A percentile compares a stretch with the other conserved stretches of the same genome.
Evolutionary conservation across 129 eudicot genomes (phyloP).

Genomic region (Cynara cardunculus): DNA sequence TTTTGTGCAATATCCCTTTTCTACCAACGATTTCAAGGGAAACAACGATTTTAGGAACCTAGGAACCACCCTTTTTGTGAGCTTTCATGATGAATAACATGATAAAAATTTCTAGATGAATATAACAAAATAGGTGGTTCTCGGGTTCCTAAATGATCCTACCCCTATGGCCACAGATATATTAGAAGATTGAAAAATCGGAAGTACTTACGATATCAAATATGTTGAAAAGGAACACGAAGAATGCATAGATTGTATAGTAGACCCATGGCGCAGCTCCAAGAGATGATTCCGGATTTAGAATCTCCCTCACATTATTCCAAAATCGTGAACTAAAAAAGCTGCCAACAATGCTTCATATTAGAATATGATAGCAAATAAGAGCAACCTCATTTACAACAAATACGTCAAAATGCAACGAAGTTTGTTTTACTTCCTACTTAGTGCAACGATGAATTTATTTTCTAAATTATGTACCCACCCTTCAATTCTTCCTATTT

Average conservation of each 20-base stretch:
- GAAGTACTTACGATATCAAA: slow-evolving; percentile 83
- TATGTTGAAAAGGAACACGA: slow-evolving; percentile 87
- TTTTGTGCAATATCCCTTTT: neutral
- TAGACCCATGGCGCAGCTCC: slow-evolving; percentile 96
- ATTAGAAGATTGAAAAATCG: neutral
- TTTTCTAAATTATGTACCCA: neutral
- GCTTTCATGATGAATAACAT: no score
- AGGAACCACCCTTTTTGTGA: no score
- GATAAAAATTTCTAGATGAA: no score
- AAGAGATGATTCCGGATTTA: slow-evolving; percentile 78
- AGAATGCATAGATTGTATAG: slow-evolving; percentile 78
- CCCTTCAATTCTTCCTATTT: neutral
- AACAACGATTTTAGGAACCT: no score
- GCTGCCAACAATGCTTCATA: slow-evolving; percentile 43
- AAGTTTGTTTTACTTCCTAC: neutral
- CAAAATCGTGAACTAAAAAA: slow-evolving; percentile 70
- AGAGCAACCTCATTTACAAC: neutral
- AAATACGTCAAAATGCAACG: neutral
- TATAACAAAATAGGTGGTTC: no score
- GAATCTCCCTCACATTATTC: slow-evolving; percentile 59
- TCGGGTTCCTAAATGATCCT: no score
- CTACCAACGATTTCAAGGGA: neutral
- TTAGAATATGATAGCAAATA: slow-evolving; percentile 17
- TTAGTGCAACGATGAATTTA: neutral
- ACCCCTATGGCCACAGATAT: no score